phyloP scores from a whole-genome alignment of 108 stramenopile genomes.

The Mediolabrus comicus region DNA sequence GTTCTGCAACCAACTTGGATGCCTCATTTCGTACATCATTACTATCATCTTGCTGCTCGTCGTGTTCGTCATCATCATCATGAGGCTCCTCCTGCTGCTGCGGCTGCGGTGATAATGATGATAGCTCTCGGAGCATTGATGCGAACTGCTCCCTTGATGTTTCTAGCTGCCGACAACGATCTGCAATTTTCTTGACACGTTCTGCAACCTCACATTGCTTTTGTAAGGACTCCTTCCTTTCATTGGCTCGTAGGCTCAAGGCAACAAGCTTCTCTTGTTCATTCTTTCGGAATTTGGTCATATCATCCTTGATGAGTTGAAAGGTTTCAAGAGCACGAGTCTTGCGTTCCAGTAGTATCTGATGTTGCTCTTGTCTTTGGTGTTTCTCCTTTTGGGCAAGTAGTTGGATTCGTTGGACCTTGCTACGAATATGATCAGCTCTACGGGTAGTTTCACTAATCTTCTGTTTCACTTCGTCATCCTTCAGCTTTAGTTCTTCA shows the following conservation, averaged over 20 bases:
- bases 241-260: constrained; percentile 35
- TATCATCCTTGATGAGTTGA: constrained; percentile 33
- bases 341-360: constrained; percentile 28
- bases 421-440: constrained; percentile 25
- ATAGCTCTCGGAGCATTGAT: constrained; percentile 19
- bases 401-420: constrained; percentile 30
- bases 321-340: constrained; percentile 32
- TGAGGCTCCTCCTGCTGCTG: background rate
- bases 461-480: constrained; percentile 31
- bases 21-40: background rate
- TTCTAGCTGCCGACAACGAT: constrained; percentile 28
- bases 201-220: constrained; percentile 32
- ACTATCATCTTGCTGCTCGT: background rate
- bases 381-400: constrained; percentile 33
- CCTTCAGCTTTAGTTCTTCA: constrained; percentile 23
- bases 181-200: constrained; percentile 34
- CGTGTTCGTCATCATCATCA: background rate
- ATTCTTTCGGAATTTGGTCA: constrained; percentile 34
- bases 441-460: constrained; percentile 16
- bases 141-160: constrained; percentile 39
- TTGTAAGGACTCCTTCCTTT: constrained; percentile 26
- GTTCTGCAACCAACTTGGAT: background rate
- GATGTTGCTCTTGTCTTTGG: constrained; percentile 25
- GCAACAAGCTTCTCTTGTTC: constrained; percentile 25
- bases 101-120: too few species aligned